Evolutionary conservation across 345 rosid species (phyloP), one percentile per base, ranked within the genome.

Genomic region (Populus deltoides): DNA sequence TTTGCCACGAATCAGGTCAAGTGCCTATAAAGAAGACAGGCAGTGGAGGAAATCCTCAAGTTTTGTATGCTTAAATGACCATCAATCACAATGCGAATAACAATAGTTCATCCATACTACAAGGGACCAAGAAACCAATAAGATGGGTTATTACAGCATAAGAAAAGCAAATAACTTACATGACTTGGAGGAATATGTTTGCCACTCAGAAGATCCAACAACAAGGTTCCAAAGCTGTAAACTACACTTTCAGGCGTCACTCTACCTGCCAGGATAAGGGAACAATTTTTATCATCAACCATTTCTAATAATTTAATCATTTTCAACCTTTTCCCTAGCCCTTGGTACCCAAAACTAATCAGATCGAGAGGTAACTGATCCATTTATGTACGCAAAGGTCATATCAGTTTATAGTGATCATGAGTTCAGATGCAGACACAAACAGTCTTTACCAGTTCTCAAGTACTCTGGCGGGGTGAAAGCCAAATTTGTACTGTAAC

Each of bases 111-210:
- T 59, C 11, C 24, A 29, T 24, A 24, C 65, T 1, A 9, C 65
- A 25, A 59, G 65, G 6, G 65, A 59, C 65, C 25, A n/a, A 10
- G 65, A 59, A n/a, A 59, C 65, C 29, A 59, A 1, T 25, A 59
- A 24, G 29, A 59, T 59, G 12, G 65, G 6, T 59, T 9, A 59
- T 12, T 59, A 59, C 15, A 59, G 29, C 65, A 1, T n/a, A 7
- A 39, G 43, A 68, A 38, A 8, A 5, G 47, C 25, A 25, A 31
- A n/a, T 8, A 29, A 22, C 80, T 87, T 90, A 97, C 99, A 87
- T 97, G 99, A 78, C 92, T 94, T 4, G 98, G 99, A 73, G 99
- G 99, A 79, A 96, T 96, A 88, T 92, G 99, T 80, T 89, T 96
- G 80, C 98, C 99, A 72, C 99, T 91, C 77, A 94, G 89, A 86